Evolutionary conservation across 768 basidiomycete genomes (phyloP).

Genomic region (Tricholoma matsutake): DNA sequence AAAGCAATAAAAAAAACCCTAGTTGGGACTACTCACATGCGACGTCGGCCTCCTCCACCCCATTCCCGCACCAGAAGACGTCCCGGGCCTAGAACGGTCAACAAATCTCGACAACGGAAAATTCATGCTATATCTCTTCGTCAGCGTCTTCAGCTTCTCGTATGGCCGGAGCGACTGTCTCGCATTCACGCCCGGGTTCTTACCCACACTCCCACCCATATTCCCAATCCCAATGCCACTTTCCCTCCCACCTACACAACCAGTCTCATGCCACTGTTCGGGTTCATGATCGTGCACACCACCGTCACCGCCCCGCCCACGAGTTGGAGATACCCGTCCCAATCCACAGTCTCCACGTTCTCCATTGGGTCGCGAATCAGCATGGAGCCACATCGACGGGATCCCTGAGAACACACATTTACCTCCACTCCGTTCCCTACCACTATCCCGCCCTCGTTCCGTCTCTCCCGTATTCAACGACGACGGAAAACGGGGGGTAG

Average conservation of each 20-base stretch:
- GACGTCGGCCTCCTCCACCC: neutral
- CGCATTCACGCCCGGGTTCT: neutral
- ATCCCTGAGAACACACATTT: slow-evolving; percentile 19
- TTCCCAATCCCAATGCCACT: neutral
- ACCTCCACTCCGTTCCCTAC: neutral
- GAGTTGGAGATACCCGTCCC: slow-evolving; percentile 22
- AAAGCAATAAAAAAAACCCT: neutral
- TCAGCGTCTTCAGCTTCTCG: slow-evolving; percentile 39
- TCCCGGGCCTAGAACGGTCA: neutral
- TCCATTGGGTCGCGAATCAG: slow-evolving; percentile 31
- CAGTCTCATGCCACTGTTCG: neutral
- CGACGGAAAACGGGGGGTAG: neutral
- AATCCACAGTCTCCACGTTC: slow-evolving; percentile 28
- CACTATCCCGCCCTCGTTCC: neutral
- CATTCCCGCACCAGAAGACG: neutral
- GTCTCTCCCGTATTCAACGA: neutral
- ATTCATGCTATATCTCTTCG: slow-evolving; percentile 48
- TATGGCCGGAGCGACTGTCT: slow-evolving; percentile 28
- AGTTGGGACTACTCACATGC: neutral
- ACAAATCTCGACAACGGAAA: slow-evolving; percentile 31
- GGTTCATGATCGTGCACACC: neutral
- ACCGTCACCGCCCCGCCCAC: neutral
- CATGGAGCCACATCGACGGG: slow-evolving; percentile 50
- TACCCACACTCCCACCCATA: neutral
- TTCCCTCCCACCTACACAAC: neutral